Base-by-base conservation (phyloP, 2,329 filamentous ascomycete genomes). In the Biscogniauxia marginata region DNA sequence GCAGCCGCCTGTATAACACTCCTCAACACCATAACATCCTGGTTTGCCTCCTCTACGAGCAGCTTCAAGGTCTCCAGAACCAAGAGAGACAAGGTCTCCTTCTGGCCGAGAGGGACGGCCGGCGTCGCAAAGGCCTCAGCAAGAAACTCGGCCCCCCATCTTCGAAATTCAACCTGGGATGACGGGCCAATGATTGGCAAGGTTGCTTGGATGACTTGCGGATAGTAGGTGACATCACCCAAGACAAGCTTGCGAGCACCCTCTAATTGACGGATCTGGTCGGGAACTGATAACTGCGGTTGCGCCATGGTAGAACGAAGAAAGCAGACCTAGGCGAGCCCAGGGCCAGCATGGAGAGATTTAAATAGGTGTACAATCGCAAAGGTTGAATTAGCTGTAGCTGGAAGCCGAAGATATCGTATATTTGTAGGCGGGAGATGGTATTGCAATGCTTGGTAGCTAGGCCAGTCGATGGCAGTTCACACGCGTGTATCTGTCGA, bases 81-180 rank as follows among this genome's bases (percentile, higher is more conserved):
- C 58, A 85, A 83, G 57, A 91, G 79, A 63, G 88, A 86, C 75
- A 95, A 80, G 59, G 86, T 86, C 79, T 87, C 91, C 79, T 98
- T 99, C 72, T 90, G 86, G 52, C 87, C 81, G 57, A 84, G 79
- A 19, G 87, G 79, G 66, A 98, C 81, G 20, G 89, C 85, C n/a
- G 96, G 95, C 58, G 91, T 96, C 55, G 95, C 89, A 76, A 99
- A 98, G 2, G 93, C 92, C 78, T 99, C 95, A 55, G 93, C 92
- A 46, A 99, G 80, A 70, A 99, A 99, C 59, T 97, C 93, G 61
- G 93, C 88, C 22, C 93, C 95, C 95, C 95, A 99, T 88, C 93
- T 82, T 74, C 92, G 89, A 67, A 98, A 79, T 74, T 96, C 91
- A 55, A 96, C 76, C 59, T 85, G 83, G 61, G 90, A 83, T 63